phyloP scores from a whole-genome alignment of 2,329 filamentous ascomycete genomes.

The Fonsecaea pedrosoi region DNA sequence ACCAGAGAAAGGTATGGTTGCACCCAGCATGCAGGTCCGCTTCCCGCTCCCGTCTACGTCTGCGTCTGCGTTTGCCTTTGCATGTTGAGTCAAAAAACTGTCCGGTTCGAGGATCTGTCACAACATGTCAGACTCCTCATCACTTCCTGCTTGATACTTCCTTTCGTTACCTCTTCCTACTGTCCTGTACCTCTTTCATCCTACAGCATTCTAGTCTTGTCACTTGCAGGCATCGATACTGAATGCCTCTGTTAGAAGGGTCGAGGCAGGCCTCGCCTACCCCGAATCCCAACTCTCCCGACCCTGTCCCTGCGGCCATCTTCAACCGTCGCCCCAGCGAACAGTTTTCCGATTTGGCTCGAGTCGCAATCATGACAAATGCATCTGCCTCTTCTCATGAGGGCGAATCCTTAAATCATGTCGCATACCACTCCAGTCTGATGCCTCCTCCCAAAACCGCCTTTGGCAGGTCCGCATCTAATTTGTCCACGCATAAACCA shows the following conservation, averaged over 20 bases:
- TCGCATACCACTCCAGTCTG: conserved; percentile 33
- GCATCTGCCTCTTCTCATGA: conserved; percentile 30
- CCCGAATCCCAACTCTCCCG: conserved; percentile 16
- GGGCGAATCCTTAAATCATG: conserved; percentile 31
- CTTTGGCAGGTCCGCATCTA: conserved; percentile 31
- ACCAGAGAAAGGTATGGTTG: background rate
- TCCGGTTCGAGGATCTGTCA: background rate
- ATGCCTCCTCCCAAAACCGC: conserved; percentile 37
- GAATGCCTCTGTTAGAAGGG: conserved; percentile 37
- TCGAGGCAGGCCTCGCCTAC: conserved; percentile 26
- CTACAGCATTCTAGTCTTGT: background rate
- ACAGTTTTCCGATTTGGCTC: conserved; percentile 34
- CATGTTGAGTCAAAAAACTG: conserved; percentile 4
- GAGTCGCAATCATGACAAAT: conserved; percentile 35
- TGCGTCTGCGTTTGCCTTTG: background rate
- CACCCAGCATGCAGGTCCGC: background rate
- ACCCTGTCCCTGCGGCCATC: conserved; percentile 7
- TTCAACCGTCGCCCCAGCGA: conserved; percentile 30
- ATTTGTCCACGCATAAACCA: conserved; percentile 22
- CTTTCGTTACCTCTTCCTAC: conserved; percentile 9
- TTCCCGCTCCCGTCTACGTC: background rate
- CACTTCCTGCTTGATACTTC: conserved; percentile 1
- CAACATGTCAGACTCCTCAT: conserved; percentile 12
- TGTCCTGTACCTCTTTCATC: conserved; percentile 2
- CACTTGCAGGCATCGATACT: conserved; percentile 25